Percentiles rank a stretch among this genome's conserved stretches.
Evolutionary conservation across 2,329 filamentous ascomycete species (phyloP).

Genomic region (Pseudogymnoascus sp.): DNA sequence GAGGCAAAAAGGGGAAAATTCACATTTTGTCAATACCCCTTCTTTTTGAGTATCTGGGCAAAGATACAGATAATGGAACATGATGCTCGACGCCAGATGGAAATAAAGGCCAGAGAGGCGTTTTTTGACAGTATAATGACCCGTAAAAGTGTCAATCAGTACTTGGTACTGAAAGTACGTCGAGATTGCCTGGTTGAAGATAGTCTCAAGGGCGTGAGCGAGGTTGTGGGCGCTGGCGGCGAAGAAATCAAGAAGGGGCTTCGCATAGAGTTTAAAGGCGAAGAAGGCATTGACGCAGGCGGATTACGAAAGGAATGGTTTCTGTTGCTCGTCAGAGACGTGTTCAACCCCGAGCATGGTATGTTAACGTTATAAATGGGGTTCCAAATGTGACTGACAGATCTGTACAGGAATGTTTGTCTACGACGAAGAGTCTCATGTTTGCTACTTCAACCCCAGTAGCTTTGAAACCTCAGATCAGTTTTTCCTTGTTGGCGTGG

Average conservation of each 20-base stretch:
- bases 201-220: slow-evolving; percentile 75
- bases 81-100: slow-evolving; percentile 83
- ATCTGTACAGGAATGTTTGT: slow-evolving; percentile 65
- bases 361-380: slow-evolving; percentile 29
- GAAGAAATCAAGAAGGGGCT: slow-evolving; percentile 89
- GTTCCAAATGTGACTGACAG: slow-evolving; percentile 13
- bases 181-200: slow-evolving; percentile 84
- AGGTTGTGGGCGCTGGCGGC: slow-evolving; percentile 69
- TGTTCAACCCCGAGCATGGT: slow-evolving; percentile 88
- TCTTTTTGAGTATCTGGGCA: slow-evolving; percentile 83
- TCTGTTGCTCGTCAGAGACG: slow-evolving; percentile 73
- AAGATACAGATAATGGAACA: slow-evolving; percentile 88
- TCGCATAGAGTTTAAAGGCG: slow-evolving; percentile 75
- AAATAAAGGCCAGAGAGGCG: slow-evolving; percentile 76
- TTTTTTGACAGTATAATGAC: slow-evolving; percentile 86
- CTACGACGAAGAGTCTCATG: slow-evolving; percentile 83
- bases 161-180: slow-evolving; percentile 68
- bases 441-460: slow-evolving; percentile 88
- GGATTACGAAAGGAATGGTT: slow-evolving; percentile 95
- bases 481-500: slow-evolving; percentile 81
- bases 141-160: slow-evolving; percentile 64
- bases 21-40: slow-evolving; percentile 86
- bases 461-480: slow-evolving; percentile 88
- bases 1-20: slow-evolving; percentile 68
- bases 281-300: slow-evolving; percentile 86